These are phyloP conservation scores for Senna siamea DNA, from an alignment of 306 rosid genomes.

Conservation along the genomic window DNA sequence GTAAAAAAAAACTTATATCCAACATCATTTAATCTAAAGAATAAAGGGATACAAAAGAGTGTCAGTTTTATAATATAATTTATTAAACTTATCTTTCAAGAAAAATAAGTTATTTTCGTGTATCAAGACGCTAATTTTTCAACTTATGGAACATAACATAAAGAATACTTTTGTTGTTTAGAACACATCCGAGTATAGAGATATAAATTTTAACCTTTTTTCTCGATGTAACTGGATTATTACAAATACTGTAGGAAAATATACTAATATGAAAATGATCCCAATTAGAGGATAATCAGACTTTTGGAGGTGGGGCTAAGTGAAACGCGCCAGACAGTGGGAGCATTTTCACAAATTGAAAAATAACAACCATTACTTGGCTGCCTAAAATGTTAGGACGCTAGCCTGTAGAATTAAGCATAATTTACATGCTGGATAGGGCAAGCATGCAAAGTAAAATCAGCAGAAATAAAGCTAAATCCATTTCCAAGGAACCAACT, in stretches of 20 bases:
- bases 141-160: too few species aligned
- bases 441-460: constrained; percentile 22
- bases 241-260: background rate
- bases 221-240: too few species aligned
- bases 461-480: constrained; percentile 23
- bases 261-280: background rate
- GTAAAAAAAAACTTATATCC: too few species aligned
- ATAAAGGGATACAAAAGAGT: too few species aligned
- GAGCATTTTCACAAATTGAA: background rate
- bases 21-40: too few species aligned
- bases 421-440: background rate
- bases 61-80: too few species aligned
- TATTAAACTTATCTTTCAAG: too few species aligned
- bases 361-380: background rate
- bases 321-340: too few species aligned
- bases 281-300: background rate
- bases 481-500: constrained; percentile 25
- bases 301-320: background rate
- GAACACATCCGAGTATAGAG: too few species aligned
- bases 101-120: too few species aligned
- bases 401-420: background rate
- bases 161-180: background rate
- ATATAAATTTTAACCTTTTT: too few species aligned
- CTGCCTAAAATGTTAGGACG: background rate
- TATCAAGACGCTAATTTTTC: too few species aligned